phyloP scores from a whole-genome alignment of 2,329 filamentous ascomycete genomes.

The Nectriaceae sp. region DNA sequence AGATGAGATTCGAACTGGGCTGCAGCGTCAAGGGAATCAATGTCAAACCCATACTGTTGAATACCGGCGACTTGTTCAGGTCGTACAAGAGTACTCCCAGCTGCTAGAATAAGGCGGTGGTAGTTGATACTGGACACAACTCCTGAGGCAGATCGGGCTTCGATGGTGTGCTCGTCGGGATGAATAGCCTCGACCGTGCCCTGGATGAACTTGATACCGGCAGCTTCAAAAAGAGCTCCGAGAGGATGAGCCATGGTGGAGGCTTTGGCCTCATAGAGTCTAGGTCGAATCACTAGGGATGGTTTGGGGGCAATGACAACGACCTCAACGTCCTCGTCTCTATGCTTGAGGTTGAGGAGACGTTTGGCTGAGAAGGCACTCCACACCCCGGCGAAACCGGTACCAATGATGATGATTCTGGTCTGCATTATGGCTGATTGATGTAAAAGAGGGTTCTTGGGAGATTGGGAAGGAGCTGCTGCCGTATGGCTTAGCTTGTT shows the following conservation, averaged over 20 bases:
- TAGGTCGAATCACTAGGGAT: constrained; percentile 31
- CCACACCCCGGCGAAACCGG: too few species aligned
- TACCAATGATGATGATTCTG: too few species aligned
- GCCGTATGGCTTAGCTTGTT: too few species aligned
- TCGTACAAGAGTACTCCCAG: constrained; percentile 34
- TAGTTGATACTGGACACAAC: constrained; percentile 17
- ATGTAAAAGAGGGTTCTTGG: too few species aligned
- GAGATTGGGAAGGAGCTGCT: too few species aligned
- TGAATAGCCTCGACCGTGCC: constrained; percentile 23
- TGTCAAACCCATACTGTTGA: constrained; percentile 34
- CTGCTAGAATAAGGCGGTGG: constrained; percentile 37
- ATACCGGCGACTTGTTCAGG: constrained; percentile 33
- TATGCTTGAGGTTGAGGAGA: constrained; percentile 19
- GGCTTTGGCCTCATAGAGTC: constrained; percentile 35
- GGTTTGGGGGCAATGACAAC: constrained; percentile 36
- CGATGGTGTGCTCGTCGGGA: constrained; percentile 15
- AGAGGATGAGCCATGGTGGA: constrained; percentile 22
- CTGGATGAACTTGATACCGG: constrained; percentile 28
- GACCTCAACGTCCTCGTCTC: constrained; percentile 23
- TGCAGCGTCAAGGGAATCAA: constrained; percentile 33
- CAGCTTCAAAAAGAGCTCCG: constrained; percentile 21
- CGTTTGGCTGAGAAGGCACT: constrained; percentile 36
- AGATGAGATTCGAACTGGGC: constrained; percentile 33
- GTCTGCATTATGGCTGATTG: too few species aligned
- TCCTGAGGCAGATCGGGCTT: constrained; percentile 9